These are phyloP conservation scores for Penstemon eatonii DNA, from an alignment of 257 asterid genomes.

Conservation along the genomic window DNA sequence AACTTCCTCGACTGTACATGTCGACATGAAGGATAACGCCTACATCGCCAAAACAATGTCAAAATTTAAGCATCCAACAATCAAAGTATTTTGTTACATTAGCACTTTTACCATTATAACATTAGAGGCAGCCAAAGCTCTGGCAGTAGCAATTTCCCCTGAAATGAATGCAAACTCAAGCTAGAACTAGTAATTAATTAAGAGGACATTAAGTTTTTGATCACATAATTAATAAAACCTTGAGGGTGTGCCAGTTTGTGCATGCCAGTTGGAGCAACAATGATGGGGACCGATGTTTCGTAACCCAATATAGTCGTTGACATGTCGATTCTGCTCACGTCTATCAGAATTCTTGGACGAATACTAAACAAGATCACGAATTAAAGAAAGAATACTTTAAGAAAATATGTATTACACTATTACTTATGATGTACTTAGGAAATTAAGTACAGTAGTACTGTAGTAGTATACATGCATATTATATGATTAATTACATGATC, in stretches of 20 bases:
- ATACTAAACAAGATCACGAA: constrained; percentile 34
- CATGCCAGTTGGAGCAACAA: constrained; percentile 55
- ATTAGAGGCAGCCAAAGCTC: constrained; percentile 56
- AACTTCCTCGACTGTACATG: constrained; percentile 63
- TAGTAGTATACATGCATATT: not conserved
- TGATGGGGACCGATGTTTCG: constrained; percentile 50
- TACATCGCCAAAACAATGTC: constrained; percentile 19
- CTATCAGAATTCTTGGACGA: constrained; percentile 55
- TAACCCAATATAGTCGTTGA: constrained; percentile 51
- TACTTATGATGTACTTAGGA: not conserved
- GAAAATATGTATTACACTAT: not conserved
- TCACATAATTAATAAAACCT: constrained; percentile 32
- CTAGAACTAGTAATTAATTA: constrained; percentile 1
- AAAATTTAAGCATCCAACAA: not conserved
- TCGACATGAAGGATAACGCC: constrained; percentile 57
- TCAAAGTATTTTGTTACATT: not conserved
- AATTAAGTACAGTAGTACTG: not conserved
- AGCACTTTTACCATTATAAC: constrained; percentile 50
- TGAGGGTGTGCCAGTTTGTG: constrained; percentile 61
- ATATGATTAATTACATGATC: constrained; percentile 35
- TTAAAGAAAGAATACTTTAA: not conserved
- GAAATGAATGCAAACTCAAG: constrained; percentile 7
- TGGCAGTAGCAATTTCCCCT: constrained; percentile 74
- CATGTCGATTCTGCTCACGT: constrained; percentile 54
- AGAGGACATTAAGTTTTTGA: not conserved